Evolutionary conservation across 768 basidiomycete genomes (phyloP).

Genomic region (Pleurotus pulmonarius): DNA sequence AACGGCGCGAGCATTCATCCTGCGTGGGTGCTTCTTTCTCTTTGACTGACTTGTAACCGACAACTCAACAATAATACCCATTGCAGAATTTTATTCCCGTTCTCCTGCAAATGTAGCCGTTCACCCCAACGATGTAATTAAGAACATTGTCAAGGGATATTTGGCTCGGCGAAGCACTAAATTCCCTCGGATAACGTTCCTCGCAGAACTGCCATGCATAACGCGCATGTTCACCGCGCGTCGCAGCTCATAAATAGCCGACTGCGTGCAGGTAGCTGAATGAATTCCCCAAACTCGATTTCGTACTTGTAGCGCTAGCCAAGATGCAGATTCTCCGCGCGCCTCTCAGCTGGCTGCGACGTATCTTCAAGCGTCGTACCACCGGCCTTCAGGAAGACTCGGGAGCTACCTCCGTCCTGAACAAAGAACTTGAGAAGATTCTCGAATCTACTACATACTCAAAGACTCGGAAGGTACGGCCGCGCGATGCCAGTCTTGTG

Average conservation of each 20-base stretch:
- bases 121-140: background rate
- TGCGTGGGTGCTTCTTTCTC: too few relatives aligned
- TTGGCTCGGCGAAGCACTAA: background rate
- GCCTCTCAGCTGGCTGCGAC: background rate
- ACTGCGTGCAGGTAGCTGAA: too few relatives aligned
- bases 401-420: background rate
- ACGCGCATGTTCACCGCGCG: background rate
- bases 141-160: background rate
- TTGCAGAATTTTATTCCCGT: too few relatives aligned
- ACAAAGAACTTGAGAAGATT: background rate
- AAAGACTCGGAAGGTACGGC: background rate
- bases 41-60: too few relatives aligned
- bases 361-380: background rate
- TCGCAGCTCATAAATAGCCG: background rate
- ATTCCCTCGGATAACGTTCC: too few relatives aligned
- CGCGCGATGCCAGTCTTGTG: background rate
- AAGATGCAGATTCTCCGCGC: background rate
- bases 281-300: background rate
- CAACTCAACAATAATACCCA: too few relatives aligned
- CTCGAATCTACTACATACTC: background rate
- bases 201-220: too few relatives aligned
- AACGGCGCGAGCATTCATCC: too few relatives aligned
- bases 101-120: too few relatives aligned
- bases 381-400: background rate
- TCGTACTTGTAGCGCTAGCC: background rate